These are phyloP conservation scores for Schizopora paradoxa DNA, from an alignment of 1,284 basidiomycete genomes.

Conservation along the genomic window DNA sequence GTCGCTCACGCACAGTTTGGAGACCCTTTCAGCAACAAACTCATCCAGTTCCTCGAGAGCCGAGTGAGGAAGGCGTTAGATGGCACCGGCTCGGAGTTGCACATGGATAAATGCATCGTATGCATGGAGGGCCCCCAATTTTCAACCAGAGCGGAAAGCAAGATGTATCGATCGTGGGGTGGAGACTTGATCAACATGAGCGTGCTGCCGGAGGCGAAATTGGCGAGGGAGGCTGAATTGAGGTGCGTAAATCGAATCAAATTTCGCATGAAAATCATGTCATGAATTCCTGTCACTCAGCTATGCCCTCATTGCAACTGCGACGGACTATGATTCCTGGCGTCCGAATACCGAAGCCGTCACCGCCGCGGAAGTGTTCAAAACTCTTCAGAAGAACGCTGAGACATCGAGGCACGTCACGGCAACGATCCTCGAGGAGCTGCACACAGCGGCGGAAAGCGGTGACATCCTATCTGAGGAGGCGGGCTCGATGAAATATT, in stretches of 20 bases:
- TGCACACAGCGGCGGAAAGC: conserved; percentile 55
- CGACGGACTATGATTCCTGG: conserved; percentile 92
- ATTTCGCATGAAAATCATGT: not conserved
- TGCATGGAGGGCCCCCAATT: conserved; percentile 98
- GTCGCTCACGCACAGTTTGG: conserved; percentile 95
- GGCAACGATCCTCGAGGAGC: conserved; percentile 71
- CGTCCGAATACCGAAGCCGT: conserved; percentile 75
- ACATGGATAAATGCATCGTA: conserved; percentile 81
- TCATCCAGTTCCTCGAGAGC: conserved; percentile 66
- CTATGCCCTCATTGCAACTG: conserved; percentile 86
- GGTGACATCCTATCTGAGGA: conserved; percentile 58
- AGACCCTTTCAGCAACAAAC: conserved; percentile 74
- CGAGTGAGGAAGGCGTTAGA: conserved; percentile 63
- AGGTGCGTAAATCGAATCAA: conserved; percentile 45
- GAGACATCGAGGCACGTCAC: conserved; percentile 75
- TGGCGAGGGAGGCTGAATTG: conserved; percentile 92
- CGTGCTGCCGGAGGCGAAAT: conserved; percentile 91
- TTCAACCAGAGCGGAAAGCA: conserved; percentile 90
- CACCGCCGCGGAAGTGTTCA: conserved; percentile 85
- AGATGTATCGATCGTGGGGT: conserved; percentile 92
- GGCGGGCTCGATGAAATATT: conserved; percentile 75
- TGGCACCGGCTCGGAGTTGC: conserved; percentile 53
- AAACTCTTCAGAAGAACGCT: conserved; percentile 83
- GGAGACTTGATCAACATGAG: conserved; percentile 97
- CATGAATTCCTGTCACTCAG: conserved; percentile 38